Evolutionary conservation across 768 basidiomycete species (phyloP).

Genomic region (Chalciporus sphaerocephalus): DNA sequence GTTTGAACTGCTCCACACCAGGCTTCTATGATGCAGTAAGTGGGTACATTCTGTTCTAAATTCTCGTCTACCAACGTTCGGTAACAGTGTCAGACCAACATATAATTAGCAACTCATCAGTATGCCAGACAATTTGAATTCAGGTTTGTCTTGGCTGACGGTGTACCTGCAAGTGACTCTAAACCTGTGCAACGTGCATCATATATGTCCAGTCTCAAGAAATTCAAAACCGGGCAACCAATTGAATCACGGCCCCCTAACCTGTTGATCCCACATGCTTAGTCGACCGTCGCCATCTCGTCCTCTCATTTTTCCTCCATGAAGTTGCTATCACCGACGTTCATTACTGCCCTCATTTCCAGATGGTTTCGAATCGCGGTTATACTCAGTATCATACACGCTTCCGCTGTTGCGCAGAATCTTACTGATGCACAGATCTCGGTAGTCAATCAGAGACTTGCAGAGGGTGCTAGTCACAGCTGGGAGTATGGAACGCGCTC

Average conservation of each 20-base stretch:
- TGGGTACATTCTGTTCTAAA: no score
- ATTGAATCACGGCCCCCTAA: neutral
- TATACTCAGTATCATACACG: slow-evolving; percentile 2
- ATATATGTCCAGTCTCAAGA: neutral
- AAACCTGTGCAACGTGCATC: no score
- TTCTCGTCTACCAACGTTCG: no score
- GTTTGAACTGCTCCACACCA: no score
- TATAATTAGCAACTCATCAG: no score
- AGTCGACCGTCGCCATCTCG: neutral
- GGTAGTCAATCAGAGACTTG: slow-evolving; percentile 35
- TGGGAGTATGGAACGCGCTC: slow-evolving; percentile 54
- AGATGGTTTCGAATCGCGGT: neutral
- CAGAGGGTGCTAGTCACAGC: slow-evolving; percentile 41
- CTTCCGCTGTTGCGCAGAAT: slow-evolving; percentile 27
- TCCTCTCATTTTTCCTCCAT: neutral
- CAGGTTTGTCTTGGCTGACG: neutral
- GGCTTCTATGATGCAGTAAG: no score
- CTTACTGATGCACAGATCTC: slow-evolving; percentile 35
- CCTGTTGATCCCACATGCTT: neutral
- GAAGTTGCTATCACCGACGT: slow-evolving; percentile 3
- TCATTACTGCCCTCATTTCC: neutral
- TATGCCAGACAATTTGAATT: neutral
- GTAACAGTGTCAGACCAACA: no score
- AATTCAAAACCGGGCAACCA: neutral
- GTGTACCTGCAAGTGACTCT: no score